Percentiles rank a stretch among this genome's conserved stretches.
Evolutionary conservation across 2,329 filamentous ascomycete genomes (phyloP).

Genomic region (Taxawa tesnikishii): DNA sequence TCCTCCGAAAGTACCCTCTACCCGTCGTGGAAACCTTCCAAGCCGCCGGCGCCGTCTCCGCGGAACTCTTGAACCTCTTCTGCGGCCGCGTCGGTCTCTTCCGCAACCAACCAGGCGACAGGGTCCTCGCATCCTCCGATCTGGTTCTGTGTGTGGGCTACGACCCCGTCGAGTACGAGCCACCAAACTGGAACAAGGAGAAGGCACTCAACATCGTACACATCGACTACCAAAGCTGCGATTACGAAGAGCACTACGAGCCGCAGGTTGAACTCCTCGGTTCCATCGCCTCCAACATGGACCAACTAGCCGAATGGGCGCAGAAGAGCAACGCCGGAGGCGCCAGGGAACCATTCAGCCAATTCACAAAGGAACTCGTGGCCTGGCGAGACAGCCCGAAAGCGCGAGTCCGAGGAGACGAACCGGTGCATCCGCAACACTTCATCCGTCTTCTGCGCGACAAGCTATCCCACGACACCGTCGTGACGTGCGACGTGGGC

Average conservation of each 20-base stretch:
- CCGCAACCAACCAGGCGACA: conserved; percentile 36
- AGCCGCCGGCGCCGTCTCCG: conserved; percentile 33
- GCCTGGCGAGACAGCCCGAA: conserved; percentile 16
- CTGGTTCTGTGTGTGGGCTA: conserved; percentile 34
- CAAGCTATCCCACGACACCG: conserved; percentile 26
- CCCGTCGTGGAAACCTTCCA: conserved; percentile 40
- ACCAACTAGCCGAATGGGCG: conserved; percentile 21
- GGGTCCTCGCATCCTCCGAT: conserved; percentile 30
- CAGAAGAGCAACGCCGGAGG: conserved; percentile 19
- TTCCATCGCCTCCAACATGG: conserved; percentile 28
- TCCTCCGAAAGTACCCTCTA: conserved; percentile 29
- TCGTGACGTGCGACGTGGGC: conserved; percentile 33
- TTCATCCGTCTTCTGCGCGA: conserved; percentile 33
- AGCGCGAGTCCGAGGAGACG: conserved; percentile 8
- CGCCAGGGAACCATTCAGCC: conserved; percentile 22
- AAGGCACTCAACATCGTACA: conserved; percentile 29
- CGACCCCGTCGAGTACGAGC: conserved; percentile 37
- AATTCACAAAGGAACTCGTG: conserved; percentile 24
- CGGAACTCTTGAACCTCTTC: conserved; percentile 32
- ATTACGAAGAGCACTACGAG: conserved; percentile 30
- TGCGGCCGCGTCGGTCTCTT: conserved; percentile 37
- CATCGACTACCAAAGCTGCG: conserved; percentile 28
- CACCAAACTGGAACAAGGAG: conserved; percentile 31
- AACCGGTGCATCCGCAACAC: conserved; percentile 32
- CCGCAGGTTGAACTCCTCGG: conserved; percentile 31